Evolutionary conservation across 2,329 filamentous ascomycete genomes (phyloP), one percentile per base, ranked within the genome.

Genomic region (Penicillium sp.): DNA sequence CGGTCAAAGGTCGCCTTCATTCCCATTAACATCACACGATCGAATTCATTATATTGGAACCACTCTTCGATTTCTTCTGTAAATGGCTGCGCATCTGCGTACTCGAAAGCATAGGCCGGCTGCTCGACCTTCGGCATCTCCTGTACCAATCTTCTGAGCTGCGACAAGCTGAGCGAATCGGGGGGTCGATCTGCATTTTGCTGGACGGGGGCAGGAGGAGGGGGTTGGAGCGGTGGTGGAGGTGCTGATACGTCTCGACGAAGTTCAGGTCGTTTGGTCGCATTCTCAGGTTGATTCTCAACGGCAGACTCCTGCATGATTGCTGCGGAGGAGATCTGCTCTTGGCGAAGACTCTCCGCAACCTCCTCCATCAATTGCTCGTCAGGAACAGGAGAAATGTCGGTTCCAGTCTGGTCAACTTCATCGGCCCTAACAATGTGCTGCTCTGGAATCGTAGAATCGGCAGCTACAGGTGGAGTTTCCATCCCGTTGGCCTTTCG

Each of bases 1-100:
- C 84, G 83, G 58, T 91, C 84, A 66, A 95, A 97, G 2, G 86
- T 85, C 34, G 84, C 80, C 66, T 89, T 89, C 18, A 89, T 86
- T 48, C 86, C 83, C 48, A 88, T 82, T 45, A 96, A 78, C 65
- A 92, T 86, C 43, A 87, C 81, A 74, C 89, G 89, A 69, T 97
- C 92, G 72, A 89, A 88, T 57, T 90, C 86, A 63, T 88, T 88
- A 73, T 97, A 96, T 48, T 87, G 85, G 73, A 99, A 99, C 94
- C 94, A 99, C 75, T 99, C 94, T 69, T 97, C 90, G 44, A 99
- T 80, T 76, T 99, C 94, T 58, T 94, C 90, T 16, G 89, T 85
- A 63, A 95, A 87, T 0, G 84, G 77, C 21, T 86, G 85, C 51
- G 82, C 81, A 70, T 93, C 88, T 24, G 82, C 77, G 74, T 93